Conservation (phyloP, 106 monocot genomes). For the Dendrobium nobile region DNA sequence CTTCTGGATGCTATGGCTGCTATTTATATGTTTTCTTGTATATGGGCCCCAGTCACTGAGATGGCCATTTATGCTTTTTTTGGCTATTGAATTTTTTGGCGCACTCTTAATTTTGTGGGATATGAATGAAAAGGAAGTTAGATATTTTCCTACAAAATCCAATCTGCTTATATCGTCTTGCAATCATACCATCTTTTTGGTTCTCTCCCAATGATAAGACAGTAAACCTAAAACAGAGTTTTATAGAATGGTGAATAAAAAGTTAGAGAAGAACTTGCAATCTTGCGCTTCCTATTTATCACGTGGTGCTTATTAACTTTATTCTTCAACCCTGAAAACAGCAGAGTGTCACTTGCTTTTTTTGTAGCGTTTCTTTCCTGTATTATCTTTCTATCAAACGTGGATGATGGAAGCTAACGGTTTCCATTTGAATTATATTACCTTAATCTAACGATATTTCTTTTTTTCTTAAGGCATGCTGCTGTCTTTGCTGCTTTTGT, state of each 20-base stretch:
- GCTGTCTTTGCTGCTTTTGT: slow-evolving; percentile 91
- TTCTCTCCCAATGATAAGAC: not conserved
- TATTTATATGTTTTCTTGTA: no score
- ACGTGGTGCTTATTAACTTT: not conserved
- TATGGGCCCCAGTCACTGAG: no score
- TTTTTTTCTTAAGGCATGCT: slow-evolving; percentile 51
- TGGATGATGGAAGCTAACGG: not conserved
- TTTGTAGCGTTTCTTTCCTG: not conserved
- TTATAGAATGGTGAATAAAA: not conserved
- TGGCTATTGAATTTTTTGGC: no score
- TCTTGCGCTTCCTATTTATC: not conserved
- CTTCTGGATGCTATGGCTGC: no score
- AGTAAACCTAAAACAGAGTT: not conserved
- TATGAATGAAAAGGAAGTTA: no score
- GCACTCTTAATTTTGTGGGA: no score
- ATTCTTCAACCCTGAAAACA: not conserved
- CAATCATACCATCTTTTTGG: not conserved
- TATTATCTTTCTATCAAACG: not conserved
- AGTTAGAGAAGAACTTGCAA: not conserved
- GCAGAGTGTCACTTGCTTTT: not conserved
- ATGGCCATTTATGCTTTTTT: no score
- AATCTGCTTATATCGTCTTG: not conserved
- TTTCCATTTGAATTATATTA: slow-evolving; percentile 1
- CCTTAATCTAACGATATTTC: not conserved
- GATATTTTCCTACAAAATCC: not conserved